A percentile compares a stretch with the other conserved stretches of the same genome.
phyloP scores from a whole-genome alignment of 2,329 filamentous ascomycete species.

The Sporothrix protearum region DNA sequence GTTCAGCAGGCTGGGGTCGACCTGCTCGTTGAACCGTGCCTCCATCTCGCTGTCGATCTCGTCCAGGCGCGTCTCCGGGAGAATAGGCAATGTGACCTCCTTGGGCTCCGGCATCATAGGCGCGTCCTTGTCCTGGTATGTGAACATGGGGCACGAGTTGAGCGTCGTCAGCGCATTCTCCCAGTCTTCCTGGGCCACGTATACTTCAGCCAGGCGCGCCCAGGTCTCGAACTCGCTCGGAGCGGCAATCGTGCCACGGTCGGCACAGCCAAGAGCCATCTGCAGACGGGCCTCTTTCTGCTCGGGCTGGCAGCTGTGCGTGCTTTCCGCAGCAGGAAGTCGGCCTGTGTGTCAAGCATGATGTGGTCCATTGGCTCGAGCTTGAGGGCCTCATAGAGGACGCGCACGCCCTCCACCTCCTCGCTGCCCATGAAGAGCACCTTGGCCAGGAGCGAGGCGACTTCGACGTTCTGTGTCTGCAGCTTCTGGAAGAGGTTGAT shows the following conservation, averaged over 20 bases:
- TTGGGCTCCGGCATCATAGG: conserved; percentile 91
- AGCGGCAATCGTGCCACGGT: conserved; percentile 89
- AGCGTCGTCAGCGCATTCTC: conserved; percentile 90
- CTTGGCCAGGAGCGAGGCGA: conserved; percentile 85
- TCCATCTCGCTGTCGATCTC: conserved; percentile 93
- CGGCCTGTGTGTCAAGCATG: conserved; percentile 88
- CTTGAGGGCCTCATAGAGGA: conserved; percentile 83
- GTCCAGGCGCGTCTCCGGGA: conserved; percentile 85
- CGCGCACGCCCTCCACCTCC: conserved; percentile 88
- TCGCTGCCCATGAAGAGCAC: conserved; percentile 94
- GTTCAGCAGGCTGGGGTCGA: conserved; percentile 81
- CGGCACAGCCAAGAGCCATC: conserved; percentile 87
- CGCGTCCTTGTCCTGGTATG: conserved; percentile 96
- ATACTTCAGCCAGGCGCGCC: conserved; percentile 89
- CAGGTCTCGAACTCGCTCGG: conserved; percentile 97
- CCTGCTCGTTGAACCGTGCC: conserved; percentile 74
- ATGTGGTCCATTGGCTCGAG: conserved; percentile 97
- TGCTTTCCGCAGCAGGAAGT: conserved; percentile 86
- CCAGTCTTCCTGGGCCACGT: conserved; percentile 92
- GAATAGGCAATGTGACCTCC: conserved; percentile 79
- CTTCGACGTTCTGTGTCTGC: conserved; percentile 82
- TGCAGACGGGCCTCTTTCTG: conserved; percentile 65
- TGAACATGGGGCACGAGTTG: conserved; percentile 99
- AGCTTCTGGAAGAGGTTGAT: conserved; percentile 98
- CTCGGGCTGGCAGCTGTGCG: conserved; percentile 49